A percentile compares a stretch with the other conserved stretches of the same genome.
Conservation (phyloP, 2,329 filamentous ascomycete genomes). For the Ploettnerulaceae sp. region DNA sequence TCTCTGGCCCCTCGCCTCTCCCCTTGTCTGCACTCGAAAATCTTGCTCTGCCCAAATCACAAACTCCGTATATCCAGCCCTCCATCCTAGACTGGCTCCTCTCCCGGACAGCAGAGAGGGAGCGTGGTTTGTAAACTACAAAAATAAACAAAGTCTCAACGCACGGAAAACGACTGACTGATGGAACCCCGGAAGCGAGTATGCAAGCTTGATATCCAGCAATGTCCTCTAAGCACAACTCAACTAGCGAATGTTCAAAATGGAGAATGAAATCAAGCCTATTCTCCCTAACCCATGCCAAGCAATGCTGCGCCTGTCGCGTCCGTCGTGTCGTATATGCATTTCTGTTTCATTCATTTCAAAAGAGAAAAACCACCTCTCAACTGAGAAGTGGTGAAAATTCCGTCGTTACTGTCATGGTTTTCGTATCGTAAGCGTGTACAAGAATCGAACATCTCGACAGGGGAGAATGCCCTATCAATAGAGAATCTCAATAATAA, state of each 20-base stretch:
- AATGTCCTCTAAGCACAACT: not conserved
- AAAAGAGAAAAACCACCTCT: not conserved
- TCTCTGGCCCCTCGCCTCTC: not conserved
- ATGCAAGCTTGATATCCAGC: slow-evolving; percentile 3
- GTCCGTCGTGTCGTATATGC: slow-evolving; percentile 4
- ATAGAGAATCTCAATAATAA: slow-evolving; percentile 1
- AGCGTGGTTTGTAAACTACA: slow-evolving; percentile 9
- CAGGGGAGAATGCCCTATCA: not conserved
- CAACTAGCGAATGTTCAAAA: not conserved
- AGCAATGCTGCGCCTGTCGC: slow-evolving; percentile 2
- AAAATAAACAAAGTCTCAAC: slow-evolving; percentile 2
- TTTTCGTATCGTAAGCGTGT: slow-evolving; percentile 10
- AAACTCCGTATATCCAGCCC: not conserved
- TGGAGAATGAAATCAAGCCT: not conserved
- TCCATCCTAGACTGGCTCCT: not conserved
- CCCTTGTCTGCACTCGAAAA: not conserved
- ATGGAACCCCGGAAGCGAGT: slow-evolving; percentile 3
- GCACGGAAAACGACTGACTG: slow-evolving; percentile 4
- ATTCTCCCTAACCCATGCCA: not conserved
- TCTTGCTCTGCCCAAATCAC: not conserved
- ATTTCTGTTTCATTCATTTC: slow-evolving; percentile 8
- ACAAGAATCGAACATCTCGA: slow-evolving; percentile 10
- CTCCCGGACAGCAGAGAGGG: not conserved
- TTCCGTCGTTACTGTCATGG: slow-evolving; percentile 10
- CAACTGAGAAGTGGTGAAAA: slow-evolving; percentile 4